A percentile compares a stretch with the other conserved stretches of the same genome.
Conservation (phyloP, 2,329 filamentous ascomycete species). For the Cladophialophora immunda region DNA sequence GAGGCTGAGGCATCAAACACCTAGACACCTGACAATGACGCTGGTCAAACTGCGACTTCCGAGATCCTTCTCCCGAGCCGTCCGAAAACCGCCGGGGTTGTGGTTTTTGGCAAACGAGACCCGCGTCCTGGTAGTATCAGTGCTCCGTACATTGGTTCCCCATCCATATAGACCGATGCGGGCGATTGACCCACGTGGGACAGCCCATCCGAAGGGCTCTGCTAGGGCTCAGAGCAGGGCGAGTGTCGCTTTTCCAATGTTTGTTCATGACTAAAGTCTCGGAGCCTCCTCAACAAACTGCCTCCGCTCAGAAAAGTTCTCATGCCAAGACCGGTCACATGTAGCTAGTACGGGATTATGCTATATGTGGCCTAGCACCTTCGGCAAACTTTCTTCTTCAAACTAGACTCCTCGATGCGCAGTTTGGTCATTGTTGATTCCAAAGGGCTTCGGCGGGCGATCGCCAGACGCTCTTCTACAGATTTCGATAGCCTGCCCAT, state of each 20-base stretch:
- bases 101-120: neutral
- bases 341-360: neutral
- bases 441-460: neutral
- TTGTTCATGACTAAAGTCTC: neutral
- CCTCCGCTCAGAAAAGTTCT: neutral
- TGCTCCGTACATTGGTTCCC: neutral
- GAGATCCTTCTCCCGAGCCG: slow-evolving; percentile 6
- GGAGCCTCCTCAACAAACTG: neutral
- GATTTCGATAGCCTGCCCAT: neutral
- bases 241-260: neutral
- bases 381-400: neutral
- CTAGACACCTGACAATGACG: slow-evolving; percentile 4
- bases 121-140: too few relatives aligned
- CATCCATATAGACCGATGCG: neutral
- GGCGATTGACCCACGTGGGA: neutral
- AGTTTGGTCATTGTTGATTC: neutral
- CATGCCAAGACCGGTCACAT: neutral
- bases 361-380: neutral
- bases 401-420: neutral
- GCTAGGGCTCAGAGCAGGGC: neutral
- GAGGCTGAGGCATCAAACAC: neutral
- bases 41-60: slow-evolving; percentile 7
- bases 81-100: slow-evolving; percentile 27
- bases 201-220: neutral
- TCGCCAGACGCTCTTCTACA: neutral